A percentile compares a stretch with the other conserved stretches of the same genome.
These are phyloP conservation scores for Pseudonectria buxi DNA, from an alignment of 2,329 filamentous ascomycete species.

Conservation along the genomic window DNA sequence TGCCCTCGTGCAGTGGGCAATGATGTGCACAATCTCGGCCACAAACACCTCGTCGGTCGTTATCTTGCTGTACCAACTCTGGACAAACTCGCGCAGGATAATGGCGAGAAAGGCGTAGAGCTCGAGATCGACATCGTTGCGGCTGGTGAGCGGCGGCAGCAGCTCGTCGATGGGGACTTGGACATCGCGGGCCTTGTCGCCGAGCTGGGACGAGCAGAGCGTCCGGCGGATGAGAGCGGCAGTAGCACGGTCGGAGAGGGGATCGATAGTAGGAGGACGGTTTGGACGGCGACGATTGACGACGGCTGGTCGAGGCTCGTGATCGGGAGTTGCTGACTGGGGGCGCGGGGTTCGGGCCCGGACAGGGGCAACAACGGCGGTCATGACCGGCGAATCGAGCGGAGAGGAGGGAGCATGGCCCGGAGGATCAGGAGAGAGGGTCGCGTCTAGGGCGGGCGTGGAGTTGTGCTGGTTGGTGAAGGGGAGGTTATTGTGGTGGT, in stretches of 20 bases:
- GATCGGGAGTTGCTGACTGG: conserved; percentile 16
- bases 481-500: not conserved
- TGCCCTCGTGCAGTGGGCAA: conserved; percentile 84
- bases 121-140: conserved; percentile 87
- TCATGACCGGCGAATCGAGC: conserved; percentile 22
- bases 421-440: conserved; percentile 1
- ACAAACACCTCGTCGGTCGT: conserved; percentile 85
- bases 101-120: conserved; percentile 89
- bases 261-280: conserved; percentile 36
- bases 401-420: conserved; percentile 21
- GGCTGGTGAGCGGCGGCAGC: conserved; percentile 85
- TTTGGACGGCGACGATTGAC: conserved; percentile 22
- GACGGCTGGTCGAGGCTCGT: conserved; percentile 18
- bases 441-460: not conserved
- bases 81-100: conserved; percentile 81
- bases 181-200: conserved; percentile 46
- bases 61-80: conserved; percentile 89
- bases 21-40: conserved; percentile 79
- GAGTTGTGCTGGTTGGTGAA: not conserved
- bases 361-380: conserved; percentile 14
- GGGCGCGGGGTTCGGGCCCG: conserved; percentile 17
- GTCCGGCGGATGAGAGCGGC: conserved; percentile 73
- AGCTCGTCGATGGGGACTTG: conserved; percentile 65
- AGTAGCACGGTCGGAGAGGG: conserved; percentile 72
- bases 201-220: conserved; percentile 66